Conservation (phyloP, 139 green algal species). For the Edaphochlamys debaryana region DNA sequence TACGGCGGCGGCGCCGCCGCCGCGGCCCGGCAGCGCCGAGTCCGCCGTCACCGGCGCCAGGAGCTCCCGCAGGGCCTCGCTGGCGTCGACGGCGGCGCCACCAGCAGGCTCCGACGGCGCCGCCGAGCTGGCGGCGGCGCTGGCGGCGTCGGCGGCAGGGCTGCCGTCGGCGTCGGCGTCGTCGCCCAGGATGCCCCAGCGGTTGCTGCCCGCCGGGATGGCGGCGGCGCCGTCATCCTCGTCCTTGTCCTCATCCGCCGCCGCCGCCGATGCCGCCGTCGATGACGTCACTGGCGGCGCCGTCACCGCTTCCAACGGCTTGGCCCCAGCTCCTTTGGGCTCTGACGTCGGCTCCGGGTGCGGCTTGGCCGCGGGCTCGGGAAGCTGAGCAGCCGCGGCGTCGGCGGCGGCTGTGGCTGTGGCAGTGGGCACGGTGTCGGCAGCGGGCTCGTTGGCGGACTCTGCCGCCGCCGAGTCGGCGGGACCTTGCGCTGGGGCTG, state of each 20-base stretch:
- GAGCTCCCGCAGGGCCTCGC: conserved; percentile 16
- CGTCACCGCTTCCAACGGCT: not conserved
- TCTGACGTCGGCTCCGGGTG: no score
- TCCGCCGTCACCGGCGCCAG: not conserved
- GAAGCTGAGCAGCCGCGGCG: not conserved
- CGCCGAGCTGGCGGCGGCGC: conserved; percentile 1
- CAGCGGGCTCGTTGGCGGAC: not conserved
- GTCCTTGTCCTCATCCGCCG: not conserved
- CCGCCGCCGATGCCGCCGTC: not conserved
- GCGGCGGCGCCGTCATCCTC: conserved; percentile 1
- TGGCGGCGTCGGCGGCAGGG: not conserved
- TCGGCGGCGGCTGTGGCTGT: not conserved
- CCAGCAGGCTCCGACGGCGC: no score
- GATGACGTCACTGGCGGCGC: not conserved
- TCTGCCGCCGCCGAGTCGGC: not conserved
- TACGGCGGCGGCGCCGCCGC: not conserved
- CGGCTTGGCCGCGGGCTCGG: not conserved
- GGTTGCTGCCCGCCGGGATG: conserved; percentile 16
- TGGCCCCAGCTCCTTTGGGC: no score
- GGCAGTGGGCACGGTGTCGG: no score
- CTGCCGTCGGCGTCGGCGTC: not conserved
- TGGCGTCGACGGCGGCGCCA: not conserved
- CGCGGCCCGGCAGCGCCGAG: not conserved
- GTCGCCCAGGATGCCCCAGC: not conserved
- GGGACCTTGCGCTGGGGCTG: no score